Conservation (phyloP, 371 early-diverging fungal species). For the Syncephalastrum monosporum region DNA sequence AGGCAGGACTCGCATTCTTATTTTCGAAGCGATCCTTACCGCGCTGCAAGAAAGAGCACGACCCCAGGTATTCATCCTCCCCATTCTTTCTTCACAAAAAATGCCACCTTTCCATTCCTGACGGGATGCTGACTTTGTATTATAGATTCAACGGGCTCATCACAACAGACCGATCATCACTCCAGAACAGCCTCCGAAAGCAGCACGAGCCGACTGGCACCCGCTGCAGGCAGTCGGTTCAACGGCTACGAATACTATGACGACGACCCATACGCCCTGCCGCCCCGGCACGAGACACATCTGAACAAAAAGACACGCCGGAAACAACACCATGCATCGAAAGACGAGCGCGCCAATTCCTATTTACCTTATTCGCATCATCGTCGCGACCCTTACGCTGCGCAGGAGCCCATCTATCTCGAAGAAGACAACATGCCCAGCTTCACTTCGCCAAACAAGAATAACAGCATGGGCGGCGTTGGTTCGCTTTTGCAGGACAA, state of each 20-base stretch:
- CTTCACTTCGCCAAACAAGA: conserved; percentile 25
- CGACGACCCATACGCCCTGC: conserved; percentile 42
- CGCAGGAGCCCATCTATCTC: conserved; percentile 33
- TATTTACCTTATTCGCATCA: conserved; percentile 49
- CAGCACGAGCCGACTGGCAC: conserved; percentile 32
- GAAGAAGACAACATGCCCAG: conserved; percentile 39
- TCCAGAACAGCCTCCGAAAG: conserved; percentile 44
- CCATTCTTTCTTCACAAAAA: conserved; percentile 5
- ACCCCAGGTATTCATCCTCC: conserved; percentile 25
- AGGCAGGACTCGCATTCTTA: conserved; percentile 9
- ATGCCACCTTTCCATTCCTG: too few relatives aligned
- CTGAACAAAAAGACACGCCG: conserved; percentile 15
- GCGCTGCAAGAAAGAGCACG: conserved; percentile 28
- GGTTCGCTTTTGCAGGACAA: conserved; percentile 42
- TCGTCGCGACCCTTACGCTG: conserved; percentile 21
- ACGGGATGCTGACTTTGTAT: not conserved
- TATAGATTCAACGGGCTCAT: conserved; percentile 15
- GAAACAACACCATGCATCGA: conserved; percentile 6
- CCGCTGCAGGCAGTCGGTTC: conserved; percentile 6
- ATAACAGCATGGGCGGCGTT: conserved; percentile 15
- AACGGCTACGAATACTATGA: conserved; percentile 16
- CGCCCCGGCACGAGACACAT: conserved; percentile 14
- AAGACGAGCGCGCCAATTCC: conserved; percentile 35
- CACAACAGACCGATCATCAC: conserved; percentile 21
- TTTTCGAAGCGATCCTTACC: conserved; percentile 31